Percentiles rank a stretch among this genome's conserved stretches.
Conservation (phyloP, 306 rosid species). For the Quercus variabilis region DNA sequence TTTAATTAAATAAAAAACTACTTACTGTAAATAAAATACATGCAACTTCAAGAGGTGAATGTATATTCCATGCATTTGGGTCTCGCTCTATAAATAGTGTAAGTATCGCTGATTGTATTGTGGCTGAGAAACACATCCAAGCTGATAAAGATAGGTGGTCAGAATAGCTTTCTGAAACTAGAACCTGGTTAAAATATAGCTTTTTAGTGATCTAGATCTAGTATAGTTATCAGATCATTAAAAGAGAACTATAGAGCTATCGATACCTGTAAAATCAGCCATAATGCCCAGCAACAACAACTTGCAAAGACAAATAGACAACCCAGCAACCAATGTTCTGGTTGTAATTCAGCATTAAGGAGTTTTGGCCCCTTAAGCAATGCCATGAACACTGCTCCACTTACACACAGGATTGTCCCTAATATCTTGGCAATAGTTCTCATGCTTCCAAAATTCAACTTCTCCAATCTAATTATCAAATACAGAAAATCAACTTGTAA, state of each 20-base stretch:
- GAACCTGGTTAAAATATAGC: slow-evolving; percentile 35
- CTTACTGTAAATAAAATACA: slow-evolving; percentile 15
- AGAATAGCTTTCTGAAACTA: slow-evolving; percentile 39
- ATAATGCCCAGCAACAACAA: slow-evolving; percentile 42
- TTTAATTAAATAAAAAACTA: neutral
- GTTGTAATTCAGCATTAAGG: slow-evolving; percentile 15
- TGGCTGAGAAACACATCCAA: slow-evolving; percentile 54
- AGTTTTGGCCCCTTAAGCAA: slow-evolving; percentile 57
- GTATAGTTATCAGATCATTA: neutral
- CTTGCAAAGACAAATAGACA: slow-evolving; percentile 36
- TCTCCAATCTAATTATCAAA: slow-evolving; percentile 38
- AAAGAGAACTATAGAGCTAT: neutral
- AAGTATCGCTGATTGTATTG: slow-evolving; percentile 35
- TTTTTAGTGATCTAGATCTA: neutral
- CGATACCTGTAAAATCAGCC: slow-evolving; percentile 50
- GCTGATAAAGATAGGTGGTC: slow-evolving; percentile 45
- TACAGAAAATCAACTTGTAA: neutral
- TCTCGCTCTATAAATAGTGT: slow-evolving; percentile 32
- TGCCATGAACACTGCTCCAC: slow-evolving; percentile 50
- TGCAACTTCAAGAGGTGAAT: slow-evolving; percentile 23
- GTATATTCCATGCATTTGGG: slow-evolving; percentile 37
- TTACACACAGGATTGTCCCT: slow-evolving; percentile 52
- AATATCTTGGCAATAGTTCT: slow-evolving; percentile 48
- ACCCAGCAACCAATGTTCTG: slow-evolving; percentile 40
- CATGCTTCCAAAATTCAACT: slow-evolving; percentile 30